Evolutionary conservation across 139 green algal genomes (phyloP), one percentile per base, ranked within the genome.

Genomic region (Tetradesmus lagerheimii): DNA sequence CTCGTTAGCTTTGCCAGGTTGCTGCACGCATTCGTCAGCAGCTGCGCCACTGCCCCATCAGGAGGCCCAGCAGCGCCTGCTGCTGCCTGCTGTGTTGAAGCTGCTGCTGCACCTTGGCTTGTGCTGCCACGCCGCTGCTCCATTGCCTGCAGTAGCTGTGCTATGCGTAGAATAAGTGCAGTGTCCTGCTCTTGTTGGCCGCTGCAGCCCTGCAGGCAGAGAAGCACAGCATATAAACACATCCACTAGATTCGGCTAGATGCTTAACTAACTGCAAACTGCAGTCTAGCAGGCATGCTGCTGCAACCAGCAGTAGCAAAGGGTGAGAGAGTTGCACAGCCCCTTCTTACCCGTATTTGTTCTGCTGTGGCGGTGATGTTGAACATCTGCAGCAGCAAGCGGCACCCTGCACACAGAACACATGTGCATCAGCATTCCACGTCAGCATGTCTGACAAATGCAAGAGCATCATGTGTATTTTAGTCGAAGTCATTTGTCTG

Each of bases 151-250:
- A 80, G 38, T 25, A 80, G 64, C 8, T 66, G 27, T 43, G 83
- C 83, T 9, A 88, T 39, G n/a, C 43, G 11, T 8, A 88, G 23
- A 1, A 88, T 66, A 0, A 80, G 62, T n/a, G 62, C 62, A 27
- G 83, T 88, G 25, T 88, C 83, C 38, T 80, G 62, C 20, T 67
- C 27, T 25, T 88, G 62, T 2, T 80, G 14, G 12, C 38, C 64
- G 25, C 83, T 88, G 64, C 83, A 88, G 12, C 83, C 83, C 83
- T 88, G 83, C 27, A 78, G 31, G 29, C 53, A 57, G 20, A 62
- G n/a, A 18, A 84, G 23, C 23, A 31, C 57, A 71, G 57, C 3
- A 31, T 8, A 31, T 8, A 71, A 8, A 14, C 15, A 76, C n/a
- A n/a, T n/a, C n/a, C n/a, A 37, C 5, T 1, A 76, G 16, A 34